Base-by-base conservation (phyloP, 768 basidiomycete species). In the Trametes coccinea region DNA sequence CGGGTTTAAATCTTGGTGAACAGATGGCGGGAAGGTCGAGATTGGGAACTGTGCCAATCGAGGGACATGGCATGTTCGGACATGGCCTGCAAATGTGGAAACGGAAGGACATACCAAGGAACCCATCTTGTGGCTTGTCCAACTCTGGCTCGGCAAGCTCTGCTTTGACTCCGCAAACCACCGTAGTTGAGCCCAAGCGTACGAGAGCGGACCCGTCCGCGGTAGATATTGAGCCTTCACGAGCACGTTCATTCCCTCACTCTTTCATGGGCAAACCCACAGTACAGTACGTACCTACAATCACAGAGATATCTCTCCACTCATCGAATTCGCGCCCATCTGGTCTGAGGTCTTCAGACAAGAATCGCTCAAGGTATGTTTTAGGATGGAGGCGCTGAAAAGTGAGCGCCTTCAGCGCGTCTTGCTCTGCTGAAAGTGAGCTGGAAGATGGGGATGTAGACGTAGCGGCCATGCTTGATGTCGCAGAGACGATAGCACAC, bases 91-190 rank as follows among this genome's bases (percentile, higher is more conserved):
- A 10, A 10, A 37, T 37, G 34, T 37, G 10, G 34, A 10, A 37
- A 37, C 41, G 14, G 41, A 16, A n/a, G 16, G 4, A 11, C 56
- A 59, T 66, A 95, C 95, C 95, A 27, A 98, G 69, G 71, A 90
- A 98, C 0, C 96, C 96, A 31, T 86, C 80, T 14, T 82, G 77
- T 0, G 89, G 91, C 2, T 74, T 74, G 64, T 93, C 87, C 16
- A 96, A 71, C 66, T 92, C 90, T 4, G 96, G 96, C 68, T 94
- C 92, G 30, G 93, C 89, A 43, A 96, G 89, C 75, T 98, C 95
- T 13, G 93, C 95, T 71, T 97, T 98, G 66, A 99, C 85, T 0
- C 97, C 97, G 69, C 95, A 98, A 0, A 98, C 92, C 40, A 98
- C 80, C 1, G 93, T 98, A n/a, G 96, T 97, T 49, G 92, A 83